Evolutionary conservation across 2,329 filamentous ascomycete genomes (phyloP).

Genomic region (Colletotrichum orchidophilum): DNA sequence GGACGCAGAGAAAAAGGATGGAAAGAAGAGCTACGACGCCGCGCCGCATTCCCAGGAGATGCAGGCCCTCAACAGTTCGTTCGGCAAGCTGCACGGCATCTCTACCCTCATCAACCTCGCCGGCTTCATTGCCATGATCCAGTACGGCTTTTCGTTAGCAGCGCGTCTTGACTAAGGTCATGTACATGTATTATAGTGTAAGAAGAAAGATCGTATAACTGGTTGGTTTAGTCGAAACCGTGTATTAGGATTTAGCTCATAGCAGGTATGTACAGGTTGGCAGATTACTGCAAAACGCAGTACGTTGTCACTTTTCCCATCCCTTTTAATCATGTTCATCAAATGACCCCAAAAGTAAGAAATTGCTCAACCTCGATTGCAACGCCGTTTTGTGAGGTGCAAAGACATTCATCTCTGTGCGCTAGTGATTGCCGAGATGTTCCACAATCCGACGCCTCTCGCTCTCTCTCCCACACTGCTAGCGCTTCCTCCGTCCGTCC

Average conservation of each 20-base stretch:
- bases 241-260: constrained; percentile 6
- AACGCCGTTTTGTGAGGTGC: constrained; percentile 25
- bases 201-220: not conserved
- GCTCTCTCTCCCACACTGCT: constrained; percentile 12
- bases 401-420: constrained; percentile 21
- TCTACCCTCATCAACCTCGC: constrained; percentile 83
- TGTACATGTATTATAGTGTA: not conserved
- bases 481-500: not conserved
- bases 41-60: constrained; percentile 87
- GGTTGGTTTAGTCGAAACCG: constrained; percentile 1
- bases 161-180: constrained; percentile 61
- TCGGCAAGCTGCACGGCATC: constrained; percentile 81
- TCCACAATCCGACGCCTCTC: constrained; percentile 9
- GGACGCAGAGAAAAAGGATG: constrained; percentile 78
- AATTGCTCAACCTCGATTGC: constrained; percentile 12
- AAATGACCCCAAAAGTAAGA: not conserved
- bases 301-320: not conserved
- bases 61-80: constrained; percentile 80
- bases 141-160: constrained; percentile 81
- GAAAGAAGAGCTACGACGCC: constrained; percentile 84
- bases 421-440: not conserved
- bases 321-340: not conserved
- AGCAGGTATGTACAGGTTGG: constrained; percentile 13
- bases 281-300: not conserved
- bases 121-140: constrained; percentile 74